Conservation (phyloP, 495 filamentous ascomycete species). For the Penicillium longicatenatum region DNA sequence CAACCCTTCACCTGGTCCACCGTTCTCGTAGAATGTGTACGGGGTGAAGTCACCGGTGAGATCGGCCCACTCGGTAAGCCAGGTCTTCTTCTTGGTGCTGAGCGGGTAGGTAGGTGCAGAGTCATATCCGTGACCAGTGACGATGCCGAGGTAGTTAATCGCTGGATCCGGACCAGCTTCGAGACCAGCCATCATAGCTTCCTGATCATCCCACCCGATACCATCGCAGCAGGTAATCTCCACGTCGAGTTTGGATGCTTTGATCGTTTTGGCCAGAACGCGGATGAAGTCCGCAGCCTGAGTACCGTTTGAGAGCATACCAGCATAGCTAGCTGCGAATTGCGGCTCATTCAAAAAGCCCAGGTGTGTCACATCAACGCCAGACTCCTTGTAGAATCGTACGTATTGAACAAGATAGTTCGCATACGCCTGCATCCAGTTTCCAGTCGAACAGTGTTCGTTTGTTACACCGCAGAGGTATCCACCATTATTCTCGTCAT, state of each 20-base stretch:
- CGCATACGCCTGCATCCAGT: slow-evolving; percentile 59
- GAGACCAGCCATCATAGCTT: slow-evolving; percentile 42
- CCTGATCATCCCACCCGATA: slow-evolving; percentile 47
- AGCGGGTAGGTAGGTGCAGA: slow-evolving; percentile 38
- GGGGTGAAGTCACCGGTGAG: slow-evolving; percentile 34
- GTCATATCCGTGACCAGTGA: slow-evolving; percentile 54
- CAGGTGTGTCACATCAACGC: slow-evolving; percentile 50
- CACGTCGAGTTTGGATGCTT: slow-evolving; percentile 35
- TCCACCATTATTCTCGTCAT: slow-evolving; percentile 40
- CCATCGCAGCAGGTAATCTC: slow-evolving; percentile 55
- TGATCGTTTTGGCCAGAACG: slow-evolving; percentile 17
- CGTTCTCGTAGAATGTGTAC: slow-evolving; percentile 46
- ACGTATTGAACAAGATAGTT: slow-evolving; percentile 56
- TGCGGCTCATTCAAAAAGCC: slow-evolving; percentile 63
- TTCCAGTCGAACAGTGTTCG: slow-evolving; percentile 45
- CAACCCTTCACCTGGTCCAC: slow-evolving; percentile 50
- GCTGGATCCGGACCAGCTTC: slow-evolving; percentile 38
- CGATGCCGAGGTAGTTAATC: slow-evolving; percentile 34
- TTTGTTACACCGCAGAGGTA: slow-evolving; percentile 52
- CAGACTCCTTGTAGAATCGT: slow-evolving; percentile 50
- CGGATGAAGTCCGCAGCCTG: slow-evolving; percentile 1
- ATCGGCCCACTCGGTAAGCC: slow-evolving; percentile 56
- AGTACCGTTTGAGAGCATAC: slow-evolving; percentile 5
- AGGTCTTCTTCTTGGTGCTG: slow-evolving; percentile 32
- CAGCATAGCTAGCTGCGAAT: slow-evolving; percentile 15